Percentiles rank a stretch among this genome's conserved stretches.
phyloP scores from a whole-genome alignment of 192 early-diverging fungal genomes.

The Podila verticillata region DNA sequence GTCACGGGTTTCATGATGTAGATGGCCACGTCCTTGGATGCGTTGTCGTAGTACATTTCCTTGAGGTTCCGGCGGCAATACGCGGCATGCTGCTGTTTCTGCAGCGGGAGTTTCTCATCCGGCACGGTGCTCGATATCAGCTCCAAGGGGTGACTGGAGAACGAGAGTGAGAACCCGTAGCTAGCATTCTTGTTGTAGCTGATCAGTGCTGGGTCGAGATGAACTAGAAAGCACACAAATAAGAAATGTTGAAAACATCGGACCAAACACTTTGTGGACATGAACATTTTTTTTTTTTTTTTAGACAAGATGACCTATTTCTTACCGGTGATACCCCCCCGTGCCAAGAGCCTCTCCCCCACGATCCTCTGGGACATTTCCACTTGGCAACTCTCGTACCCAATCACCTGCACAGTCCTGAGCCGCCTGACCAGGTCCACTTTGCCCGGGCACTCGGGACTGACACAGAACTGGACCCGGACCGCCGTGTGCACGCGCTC shows the following conservation, averaged over 20 bases:
- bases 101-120: slow-evolving; percentile 19
- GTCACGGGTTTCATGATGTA: slow-evolving; percentile 2
- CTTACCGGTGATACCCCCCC: slow-evolving; percentile 30
- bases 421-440: slow-evolving; percentile 8
- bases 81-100: slow-evolving; percentile 36
- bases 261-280: background rate
- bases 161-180: slow-evolving; percentile 37
- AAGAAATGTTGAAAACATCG: background rate
- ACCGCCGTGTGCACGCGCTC: slow-evolving; percentile 10
- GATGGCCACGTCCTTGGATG: slow-evolving; percentile 37
- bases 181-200: slow-evolving; percentile 38
- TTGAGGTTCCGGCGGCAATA: slow-evolving; percentile 50
- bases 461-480: slow-evolving; percentile 37
- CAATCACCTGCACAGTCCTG: slow-evolving; percentile 31
- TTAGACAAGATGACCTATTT: background rate
- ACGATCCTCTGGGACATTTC: slow-evolving; percentile 28
- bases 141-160: slow-evolving; percentile 10
- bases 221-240: slow-evolving; percentile 14
- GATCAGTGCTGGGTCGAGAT: slow-evolving; percentile 27
- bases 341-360: slow-evolving; percentile 15
- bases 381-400: slow-evolving; percentile 32
- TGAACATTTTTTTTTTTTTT: background rate
- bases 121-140: background rate
- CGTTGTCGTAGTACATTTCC: slow-evolving; percentile 33
- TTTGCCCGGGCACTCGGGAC: slow-evolving; percentile 1